Evolutionary conservation across 163 green algal species (phyloP).

Genomic region (Prototheca cutis): DNA sequence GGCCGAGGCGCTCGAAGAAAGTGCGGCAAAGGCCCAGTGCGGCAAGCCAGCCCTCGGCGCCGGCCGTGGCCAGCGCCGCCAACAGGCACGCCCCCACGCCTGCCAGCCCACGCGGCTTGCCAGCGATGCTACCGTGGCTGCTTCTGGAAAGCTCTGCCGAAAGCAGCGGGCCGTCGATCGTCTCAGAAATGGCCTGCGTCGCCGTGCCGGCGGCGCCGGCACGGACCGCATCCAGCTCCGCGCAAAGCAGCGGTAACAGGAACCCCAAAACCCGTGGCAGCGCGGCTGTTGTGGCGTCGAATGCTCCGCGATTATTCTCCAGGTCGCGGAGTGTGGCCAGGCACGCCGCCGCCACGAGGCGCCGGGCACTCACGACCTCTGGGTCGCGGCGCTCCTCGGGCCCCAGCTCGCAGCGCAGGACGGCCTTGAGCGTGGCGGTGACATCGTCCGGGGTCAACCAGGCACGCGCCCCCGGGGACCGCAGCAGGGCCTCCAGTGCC

Average conservation of each 20-base stretch:
- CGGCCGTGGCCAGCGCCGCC: background rate
- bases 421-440: background rate
- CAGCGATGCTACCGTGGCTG: no score
- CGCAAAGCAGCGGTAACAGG: conserved; percentile 51
- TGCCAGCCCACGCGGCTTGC: background rate
- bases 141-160: no score
- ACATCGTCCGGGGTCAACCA: background rate
- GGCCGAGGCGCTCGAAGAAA: conserved; percentile 28
- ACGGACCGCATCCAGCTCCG: conserved; percentile 59
- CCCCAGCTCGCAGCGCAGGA: background rate
- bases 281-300: no score
- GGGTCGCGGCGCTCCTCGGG: background rate
- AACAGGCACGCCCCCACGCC: background rate
- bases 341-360: background rate
- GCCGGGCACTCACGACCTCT: background rate
- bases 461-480: background rate
- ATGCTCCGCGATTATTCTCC: no score
- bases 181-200: background rate
- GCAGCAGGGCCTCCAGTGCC: conserved; percentile 37
- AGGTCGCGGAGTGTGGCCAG: no score
- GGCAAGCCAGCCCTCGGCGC: background rate
- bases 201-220: conserved; percentile 26
- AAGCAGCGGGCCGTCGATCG: conserved; percentile 2
- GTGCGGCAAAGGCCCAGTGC: conserved; percentile 29
- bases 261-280: conserved; percentile 47